These are phyloP conservation scores for Sclerotinia spermophila DNA, from an alignment of 2,329 filamentous ascomycete species.

Conservation along the genomic window DNA sequence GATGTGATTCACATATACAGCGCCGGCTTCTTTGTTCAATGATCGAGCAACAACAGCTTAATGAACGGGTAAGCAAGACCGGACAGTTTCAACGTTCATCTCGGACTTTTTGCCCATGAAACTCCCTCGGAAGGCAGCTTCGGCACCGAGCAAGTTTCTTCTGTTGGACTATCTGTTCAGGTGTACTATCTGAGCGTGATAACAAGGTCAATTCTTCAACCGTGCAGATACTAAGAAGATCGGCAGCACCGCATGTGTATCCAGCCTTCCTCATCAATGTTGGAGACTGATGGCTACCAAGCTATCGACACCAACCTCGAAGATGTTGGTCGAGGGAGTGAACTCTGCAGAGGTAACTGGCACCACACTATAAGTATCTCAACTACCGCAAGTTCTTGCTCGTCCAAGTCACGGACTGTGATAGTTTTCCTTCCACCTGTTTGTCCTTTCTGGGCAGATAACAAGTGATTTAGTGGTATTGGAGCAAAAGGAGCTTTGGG, in stretches of 20 bases:
- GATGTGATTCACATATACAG: conserved; percentile 37
- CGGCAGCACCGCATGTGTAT: conserved; percentile 3
- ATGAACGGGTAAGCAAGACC: conserved; percentile 38
- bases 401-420: neutral
- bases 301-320: conserved; percentile 3
- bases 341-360: neutral
- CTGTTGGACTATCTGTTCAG: neutral
- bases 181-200: neutral
- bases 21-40: conserved; percentile 30
- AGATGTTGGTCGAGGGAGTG: neutral
- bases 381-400: conserved; percentile 3
- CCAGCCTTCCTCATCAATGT: neutral
- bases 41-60: conserved; percentile 40
- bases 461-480: neutral
- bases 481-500: neutral
- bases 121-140: neutral
- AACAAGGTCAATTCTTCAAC: conserved; percentile 3
- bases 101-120: neutral
- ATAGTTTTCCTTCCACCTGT: neutral
- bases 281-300: conserved; percentile 8
- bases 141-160: neutral
- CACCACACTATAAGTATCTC: conserved; percentile 10
- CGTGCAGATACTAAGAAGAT: neutral
- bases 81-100: neutral
- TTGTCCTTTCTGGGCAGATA: neutral